Evolutionary conservation across 352 stramenopile species (phyloP).

Genomic region (Phytophthora constricta): DNA sequence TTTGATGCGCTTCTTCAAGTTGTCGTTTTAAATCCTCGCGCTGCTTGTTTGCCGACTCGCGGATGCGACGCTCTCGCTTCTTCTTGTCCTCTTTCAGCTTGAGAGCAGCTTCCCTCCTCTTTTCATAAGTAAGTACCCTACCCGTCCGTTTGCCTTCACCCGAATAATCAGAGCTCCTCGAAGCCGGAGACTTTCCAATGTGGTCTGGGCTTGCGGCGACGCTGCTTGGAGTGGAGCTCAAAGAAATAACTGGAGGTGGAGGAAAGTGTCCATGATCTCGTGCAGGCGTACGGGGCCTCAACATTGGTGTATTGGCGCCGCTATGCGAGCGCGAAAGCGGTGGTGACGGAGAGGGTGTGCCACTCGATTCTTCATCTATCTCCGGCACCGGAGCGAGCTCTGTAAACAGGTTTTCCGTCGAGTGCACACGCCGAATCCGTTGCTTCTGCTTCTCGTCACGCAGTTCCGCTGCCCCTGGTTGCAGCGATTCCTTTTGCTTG

Average conservation of each 20-base stretch:
- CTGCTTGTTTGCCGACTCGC: slow-evolving; percentile 68
- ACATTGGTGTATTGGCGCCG: slow-evolving; percentile 30
- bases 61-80: slow-evolving; percentile 61
- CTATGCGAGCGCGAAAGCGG: slow-evolving; percentile 32
- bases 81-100: slow-evolving; percentile 80
- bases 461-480: slow-evolving; percentile 16
- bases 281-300: slow-evolving; percentile 15
- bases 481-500: slow-evolving; percentile 13
- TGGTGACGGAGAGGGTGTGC: slow-evolving; percentile 32
- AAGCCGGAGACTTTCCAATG: slow-evolving; percentile 23
- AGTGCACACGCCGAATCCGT: slow-evolving; percentile 17
- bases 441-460: slow-evolving; percentile 38
- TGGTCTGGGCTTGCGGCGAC: slow-evolving; percentile 29
- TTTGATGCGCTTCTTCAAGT: slow-evolving; percentile 68
- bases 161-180: slow-evolving; percentile 29
- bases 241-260: slow-evolving; percentile 32
- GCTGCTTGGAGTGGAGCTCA: slow-evolving; percentile 35
- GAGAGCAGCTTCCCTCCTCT: slow-evolving; percentile 59
- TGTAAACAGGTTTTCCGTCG: slow-evolving; percentile 48
- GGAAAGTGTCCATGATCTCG: slow-evolving; percentile 21
- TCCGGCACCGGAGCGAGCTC: slow-evolving; percentile 54
- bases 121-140: slow-evolving; percentile 56
- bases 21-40: slow-evolving; percentile 68
- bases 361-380: slow-evolving; percentile 55
- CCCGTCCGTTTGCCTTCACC: slow-evolving; percentile 22